Evolutionary conservation across 768 basidiomycete species (phyloP).

Genomic region (Boletus rufocinnamomeus): DNA sequence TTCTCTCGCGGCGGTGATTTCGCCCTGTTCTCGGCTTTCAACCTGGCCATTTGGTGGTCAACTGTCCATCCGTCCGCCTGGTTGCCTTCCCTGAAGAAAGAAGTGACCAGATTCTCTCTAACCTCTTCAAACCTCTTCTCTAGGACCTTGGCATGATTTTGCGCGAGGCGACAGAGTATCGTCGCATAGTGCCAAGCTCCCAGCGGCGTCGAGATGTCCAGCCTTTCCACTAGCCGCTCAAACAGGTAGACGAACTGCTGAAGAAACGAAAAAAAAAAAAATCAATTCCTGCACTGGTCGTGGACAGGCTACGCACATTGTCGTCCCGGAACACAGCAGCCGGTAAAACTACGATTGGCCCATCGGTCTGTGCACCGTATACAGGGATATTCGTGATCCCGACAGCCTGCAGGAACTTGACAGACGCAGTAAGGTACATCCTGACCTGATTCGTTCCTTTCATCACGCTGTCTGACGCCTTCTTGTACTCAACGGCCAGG

Average conservation of each 20-base stretch:
- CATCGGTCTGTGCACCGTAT: too few relatives aligned
- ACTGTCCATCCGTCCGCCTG: too few relatives aligned
- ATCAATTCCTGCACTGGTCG: too few relatives aligned
- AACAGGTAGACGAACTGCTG: slow-evolving; percentile 5
- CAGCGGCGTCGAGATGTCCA: slow-evolving; percentile 8
- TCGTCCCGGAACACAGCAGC: slow-evolving; percentile 4
- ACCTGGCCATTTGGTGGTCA: not conserved
- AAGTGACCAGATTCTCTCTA: not conserved
- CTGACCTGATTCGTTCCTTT: too few relatives aligned
- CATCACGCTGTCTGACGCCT: too few relatives aligned
- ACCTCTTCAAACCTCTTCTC: not conserved
- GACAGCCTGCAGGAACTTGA: too few relatives aligned
- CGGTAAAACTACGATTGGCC: too few relatives aligned
- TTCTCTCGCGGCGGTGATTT: too few relatives aligned
- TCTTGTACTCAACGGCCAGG: too few relatives aligned
- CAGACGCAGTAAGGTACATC: too few relatives aligned
- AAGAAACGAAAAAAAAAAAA: not conserved
- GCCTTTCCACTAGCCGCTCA: slow-evolving; percentile 3
- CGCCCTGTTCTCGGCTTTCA: not conserved
- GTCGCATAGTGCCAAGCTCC: slow-evolving; percentile 15
- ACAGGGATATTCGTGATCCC: too few relatives aligned
- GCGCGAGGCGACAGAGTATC: slow-evolving; percentile 10
- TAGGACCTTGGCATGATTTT: not conserved
- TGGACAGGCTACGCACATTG: not conserved
- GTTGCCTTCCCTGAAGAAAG: not conserved